Evolutionary conservation across 306 rosid genomes (phyloP), one percentile per base, ranked within the genome.

Genomic region (Cicer arietinum): DNA sequence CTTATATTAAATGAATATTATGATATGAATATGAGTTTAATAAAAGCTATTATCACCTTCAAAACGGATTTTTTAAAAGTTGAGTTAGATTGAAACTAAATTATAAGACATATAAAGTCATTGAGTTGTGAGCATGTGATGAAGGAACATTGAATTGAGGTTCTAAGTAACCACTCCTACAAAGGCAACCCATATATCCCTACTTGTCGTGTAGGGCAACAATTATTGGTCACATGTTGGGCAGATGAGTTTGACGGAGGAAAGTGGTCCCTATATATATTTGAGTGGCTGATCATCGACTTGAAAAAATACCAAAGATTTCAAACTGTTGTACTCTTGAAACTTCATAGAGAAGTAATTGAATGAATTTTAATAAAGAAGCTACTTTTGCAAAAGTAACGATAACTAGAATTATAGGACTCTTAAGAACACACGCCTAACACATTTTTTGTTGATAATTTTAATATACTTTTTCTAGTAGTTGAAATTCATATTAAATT

Each of bases 301-400:
- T 45, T 40, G 17, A 18, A 46, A 37, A 8, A 14, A 10, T 42
- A 13, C 60, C 51, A 62, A 37, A 62, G 47, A 61, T 54, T 37
- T 30, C 1, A 43, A n/a, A 53, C 37, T 62, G 62, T 53, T 62
- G 43, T 13, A 13, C 6, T 52, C 45, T 44, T 52, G 47, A 69
- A 63, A 69, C 18, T 81, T 64, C 57, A 44, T 44, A 70, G 43
- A 69, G 56, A 81, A 76, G 81, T n/a, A 53, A 40, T 25, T 64
- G 8, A 45, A 48, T 37, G 61, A 41, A 4, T 50, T 42, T 62
- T n/a, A 70, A 45, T 22, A 71, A 76, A 70, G 74, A 63, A 70
- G 2, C 75, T 10, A 25, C 81, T 71, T 81, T 76, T 47, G 8
- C 35, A 47, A 81, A 81, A 76, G 78, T 44, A 12, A 22, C 2